Base-by-base conservation (phyloP, 192 early-diverging fungal species). In the Diversispora eburnea region DNA sequence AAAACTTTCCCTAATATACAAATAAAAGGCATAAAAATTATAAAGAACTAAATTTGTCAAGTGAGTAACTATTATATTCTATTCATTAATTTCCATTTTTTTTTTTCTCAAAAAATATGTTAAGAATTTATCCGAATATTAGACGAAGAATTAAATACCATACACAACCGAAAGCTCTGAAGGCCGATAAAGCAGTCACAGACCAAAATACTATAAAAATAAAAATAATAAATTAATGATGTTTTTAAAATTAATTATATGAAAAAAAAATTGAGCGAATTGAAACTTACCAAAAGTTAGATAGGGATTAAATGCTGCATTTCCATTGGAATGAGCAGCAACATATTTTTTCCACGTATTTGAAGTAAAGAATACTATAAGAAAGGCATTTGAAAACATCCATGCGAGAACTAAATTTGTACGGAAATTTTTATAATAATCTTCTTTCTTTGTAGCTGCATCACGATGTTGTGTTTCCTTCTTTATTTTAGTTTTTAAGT, bases 131-230 rank as follows among this genome's bases (percentile, higher is more conserved):
- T 46, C 89, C 90, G 71, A 83, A 88, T 52, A 91, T 54, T 13
- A 84, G 70, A 45, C 86, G 77, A 20, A 84, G 74, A 56, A 95
- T 79, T 4, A 93, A 81, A 80, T 96, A 96, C 69, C 84, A 69
- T 62, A 83, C 76, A 65, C 87, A 88, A 10, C 94, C 94, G 61
- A 91, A 73, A 82, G 93, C 94, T 45, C 94, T 85, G 62, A 95
- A 79, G 0, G 82, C 79, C 19, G 91, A 83, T 57, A 96, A 80
- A 2, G 76, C 90, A 5, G 89, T 84, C 19, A 95, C 93, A 20
- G 90, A 90, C 88, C 91, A 97, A 76, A 97, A 93, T 70, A 95
- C 94, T 77, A 94, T 91, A 92, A n/a, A 91, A 77, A 88, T 89
- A 57, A 82, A 82, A 83, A 19, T 84, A 76, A 17, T 84, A 67